Evolutionary conservation across 306 rosid genomes (phyloP).

Genomic region (Prunus padus): DNA sequence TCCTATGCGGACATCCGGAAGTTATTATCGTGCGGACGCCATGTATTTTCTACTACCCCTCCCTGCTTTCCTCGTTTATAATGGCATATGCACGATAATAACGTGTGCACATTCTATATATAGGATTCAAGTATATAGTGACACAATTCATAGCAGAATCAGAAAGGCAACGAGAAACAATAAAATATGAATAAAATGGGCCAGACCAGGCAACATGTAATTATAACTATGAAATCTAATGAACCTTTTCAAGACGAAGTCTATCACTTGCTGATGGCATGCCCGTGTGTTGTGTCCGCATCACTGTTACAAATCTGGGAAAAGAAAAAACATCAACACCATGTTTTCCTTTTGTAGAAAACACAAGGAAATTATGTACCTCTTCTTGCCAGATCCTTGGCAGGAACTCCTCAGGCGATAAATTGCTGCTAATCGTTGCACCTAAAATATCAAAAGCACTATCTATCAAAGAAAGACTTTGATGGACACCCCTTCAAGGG

Average conservation of each 20-base stretch:
- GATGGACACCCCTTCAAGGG: neutral
- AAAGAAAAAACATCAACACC: slow-evolving; percentile 25
- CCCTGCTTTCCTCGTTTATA: too few relatives aligned
- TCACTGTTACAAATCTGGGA: slow-evolving; percentile 76
- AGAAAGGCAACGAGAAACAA: neutral
- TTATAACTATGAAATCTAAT: slow-evolving; percentile 15
- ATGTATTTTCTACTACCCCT: too few relatives aligned
- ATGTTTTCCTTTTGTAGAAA: slow-evolving; percentile 8
- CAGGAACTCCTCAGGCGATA: slow-evolving; percentile 66
- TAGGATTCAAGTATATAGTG: neutral
- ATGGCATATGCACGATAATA: too few relatives aligned
- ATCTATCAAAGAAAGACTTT: slow-evolving; percentile 5
- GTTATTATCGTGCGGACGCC: too few relatives aligned
- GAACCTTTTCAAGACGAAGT: slow-evolving; percentile 72
- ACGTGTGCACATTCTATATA: too few relatives aligned
- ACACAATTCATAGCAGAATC: neutral
- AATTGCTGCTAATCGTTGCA: slow-evolving; percentile 71
- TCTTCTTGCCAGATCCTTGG: slow-evolving; percentile 74
- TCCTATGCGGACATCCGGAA: too few relatives aligned
- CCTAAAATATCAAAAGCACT: slow-evolving; percentile 41
- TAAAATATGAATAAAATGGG: neutral
- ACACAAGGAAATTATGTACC: slow-evolving; percentile 37
- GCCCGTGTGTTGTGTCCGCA: slow-evolving; percentile 63
- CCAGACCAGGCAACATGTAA: slow-evolving; percentile 4
- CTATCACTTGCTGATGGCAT: slow-evolving; percentile 78